These are phyloP conservation scores for Silene noctiflora DNA, from an alignment of 179 eudicot genomes.

Conservation along the genomic window DNA sequence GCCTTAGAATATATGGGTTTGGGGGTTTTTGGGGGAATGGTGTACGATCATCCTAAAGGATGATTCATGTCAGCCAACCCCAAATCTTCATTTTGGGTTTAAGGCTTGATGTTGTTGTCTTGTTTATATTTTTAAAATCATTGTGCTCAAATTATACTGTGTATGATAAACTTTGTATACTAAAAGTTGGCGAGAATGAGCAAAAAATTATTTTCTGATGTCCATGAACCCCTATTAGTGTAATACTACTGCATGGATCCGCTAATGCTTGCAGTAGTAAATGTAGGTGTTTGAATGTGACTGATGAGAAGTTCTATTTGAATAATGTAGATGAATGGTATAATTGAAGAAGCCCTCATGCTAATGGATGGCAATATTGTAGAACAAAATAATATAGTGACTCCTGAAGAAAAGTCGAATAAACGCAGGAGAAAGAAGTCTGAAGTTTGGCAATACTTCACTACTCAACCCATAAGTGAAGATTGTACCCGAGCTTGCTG, in stretches of 20 bases:
- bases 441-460: conserved; percentile 85
- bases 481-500: conserved; percentile 65
- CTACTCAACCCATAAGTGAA: conserved; percentile 44
- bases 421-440: conserved; percentile 75
- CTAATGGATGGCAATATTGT: conserved; percentile 25
- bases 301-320: conserved; percentile 10
- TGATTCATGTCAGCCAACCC: no score
- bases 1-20: neutral
- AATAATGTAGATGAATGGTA: conserved; percentile 34
- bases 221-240: neutral
- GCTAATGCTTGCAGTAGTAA: neutral
- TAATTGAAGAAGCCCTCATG: conserved; percentile 14
- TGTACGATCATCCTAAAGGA: no score
- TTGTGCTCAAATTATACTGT: no score
- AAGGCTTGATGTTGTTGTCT: no score
- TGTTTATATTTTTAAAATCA: no score
- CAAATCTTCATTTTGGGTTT: no score
- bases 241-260: no score
- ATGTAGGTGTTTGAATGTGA: neutral
- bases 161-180: no score
- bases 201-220: neutral
- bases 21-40: no score
- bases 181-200: no score
- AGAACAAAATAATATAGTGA: conserved; percentile 21
- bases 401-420: conserved; percentile 35